phyloP scores from a whole-genome alignment of 495 filamentous ascomycete genomes.

The Aspergillus funiculosus region DNA sequence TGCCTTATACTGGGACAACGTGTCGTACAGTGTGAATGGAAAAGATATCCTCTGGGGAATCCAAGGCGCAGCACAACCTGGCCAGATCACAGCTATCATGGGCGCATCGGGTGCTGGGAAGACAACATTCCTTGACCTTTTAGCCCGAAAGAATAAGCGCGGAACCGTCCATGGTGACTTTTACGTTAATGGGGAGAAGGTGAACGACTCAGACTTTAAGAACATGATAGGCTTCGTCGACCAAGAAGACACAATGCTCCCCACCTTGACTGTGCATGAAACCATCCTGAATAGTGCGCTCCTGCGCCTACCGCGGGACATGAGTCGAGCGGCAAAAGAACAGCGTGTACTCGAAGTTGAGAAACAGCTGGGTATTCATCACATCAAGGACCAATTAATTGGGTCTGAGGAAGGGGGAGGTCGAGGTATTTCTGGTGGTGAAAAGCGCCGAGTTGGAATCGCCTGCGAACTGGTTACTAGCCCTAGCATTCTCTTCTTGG shows the following conservation, averaged over 20 bases:
- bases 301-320: conserved; percentile 81
- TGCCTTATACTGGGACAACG: conserved; percentile 80
- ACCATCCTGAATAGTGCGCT: conserved; percentile 93
- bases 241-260: conserved; percentile 96
- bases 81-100: conserved; percentile 96
- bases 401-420: conserved; percentile 96
- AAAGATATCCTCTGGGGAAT: conserved; percentile 79
- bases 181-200: conserved; percentile 88
- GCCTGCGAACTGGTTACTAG: conserved; percentile 97
- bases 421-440: conserved; percentile 92
- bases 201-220: conserved; percentile 79
- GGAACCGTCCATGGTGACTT: conserved; percentile 75
- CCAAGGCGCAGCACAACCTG: conserved; percentile 77
- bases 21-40: conserved; percentile 79
- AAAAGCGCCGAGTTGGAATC: conserved; percentile 93
- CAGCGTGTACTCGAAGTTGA: conserved; percentile 89
- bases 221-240: conserved; percentile 94
- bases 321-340: conserved; percentile 79
- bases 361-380: conserved; percentile 85
- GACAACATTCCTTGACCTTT: conserved; percentile 93
- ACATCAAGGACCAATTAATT: conserved; percentile 89
- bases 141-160: conserved; percentile 96
- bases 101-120: conserved; percentile 96
- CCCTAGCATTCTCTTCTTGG: conserved; percentile 93
- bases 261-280: conserved; percentile 95